These are phyloP conservation scores for Hagleromyces aurorensis DNA, from an alignment of 805 yeast species.

Conservation along the genomic window DNA sequence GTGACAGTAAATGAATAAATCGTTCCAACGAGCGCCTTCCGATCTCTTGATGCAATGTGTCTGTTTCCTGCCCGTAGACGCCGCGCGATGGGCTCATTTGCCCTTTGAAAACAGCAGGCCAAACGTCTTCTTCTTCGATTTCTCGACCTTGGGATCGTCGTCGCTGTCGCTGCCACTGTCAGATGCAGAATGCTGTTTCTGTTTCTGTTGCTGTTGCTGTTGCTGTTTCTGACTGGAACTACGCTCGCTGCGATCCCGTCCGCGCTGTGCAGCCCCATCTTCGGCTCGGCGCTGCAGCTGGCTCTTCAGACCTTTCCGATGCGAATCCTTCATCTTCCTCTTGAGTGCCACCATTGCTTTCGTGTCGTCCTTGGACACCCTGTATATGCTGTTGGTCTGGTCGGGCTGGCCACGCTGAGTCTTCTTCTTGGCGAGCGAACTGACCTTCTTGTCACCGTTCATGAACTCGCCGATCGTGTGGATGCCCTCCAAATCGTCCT, in stretches of 20 bases:
- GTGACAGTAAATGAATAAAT: too few species aligned
- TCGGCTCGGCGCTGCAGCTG: constrained; percentile 2
- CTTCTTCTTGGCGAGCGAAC: constrained; percentile 27
- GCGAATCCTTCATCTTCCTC: constrained; percentile 25
- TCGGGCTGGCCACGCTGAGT: constrained; percentile 8
- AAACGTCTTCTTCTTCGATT: constrained; percentile 20
- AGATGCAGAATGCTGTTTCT: not conserved
- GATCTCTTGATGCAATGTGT: too few species aligned
- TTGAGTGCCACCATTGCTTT: constrained; percentile 31
- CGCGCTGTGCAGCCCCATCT: not conserved
- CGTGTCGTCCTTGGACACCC: constrained; percentile 27
- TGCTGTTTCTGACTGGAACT: too few species aligned
- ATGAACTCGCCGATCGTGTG: constrained; percentile 32
- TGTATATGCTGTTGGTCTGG: constrained; percentile 16
- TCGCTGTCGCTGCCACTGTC: constrained; percentile 12
- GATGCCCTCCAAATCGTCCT: constrained; percentile 17
- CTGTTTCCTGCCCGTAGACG: too few species aligned
- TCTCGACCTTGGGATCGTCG: constrained; percentile 11
- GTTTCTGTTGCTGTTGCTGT: constrained; percentile 1
- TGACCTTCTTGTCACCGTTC: constrained; percentile 27
- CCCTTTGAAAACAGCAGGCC: constrained; percentile 22
- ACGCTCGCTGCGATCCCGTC: too few species aligned
- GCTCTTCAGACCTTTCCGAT: constrained; percentile 13
- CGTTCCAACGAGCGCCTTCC: too few species aligned
- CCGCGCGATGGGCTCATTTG: too few species aligned